These are phyloP conservation scores for Phytophthora pisi DNA, from an alignment of 352 stramenopile genomes.

Conservation along the genomic window DNA sequence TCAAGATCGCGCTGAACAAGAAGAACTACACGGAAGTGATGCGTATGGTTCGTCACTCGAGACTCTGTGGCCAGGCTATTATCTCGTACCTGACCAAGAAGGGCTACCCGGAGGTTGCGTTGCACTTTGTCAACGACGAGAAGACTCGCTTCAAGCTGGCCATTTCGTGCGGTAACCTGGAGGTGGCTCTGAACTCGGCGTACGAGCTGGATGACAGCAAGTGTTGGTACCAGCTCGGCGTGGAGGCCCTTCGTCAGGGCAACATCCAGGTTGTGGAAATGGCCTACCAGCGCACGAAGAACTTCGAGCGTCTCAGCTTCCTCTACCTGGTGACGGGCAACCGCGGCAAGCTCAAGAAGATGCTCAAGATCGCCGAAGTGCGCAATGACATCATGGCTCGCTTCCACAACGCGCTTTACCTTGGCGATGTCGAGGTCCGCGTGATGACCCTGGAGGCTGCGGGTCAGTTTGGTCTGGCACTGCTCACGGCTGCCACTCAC, in stretches of 20 bases:
- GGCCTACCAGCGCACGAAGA: slow-evolving; percentile 99
- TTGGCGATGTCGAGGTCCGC: slow-evolving; percentile 96
- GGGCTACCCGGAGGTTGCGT: slow-evolving; percentile 99
- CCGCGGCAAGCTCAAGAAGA: slow-evolving; percentile 98
- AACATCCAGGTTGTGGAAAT: slow-evolving; percentile 99
- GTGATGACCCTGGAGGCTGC: slow-evolving; percentile 96
- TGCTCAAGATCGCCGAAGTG: slow-evolving; percentile 99
- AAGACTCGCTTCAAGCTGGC: slow-evolving; percentile 98
- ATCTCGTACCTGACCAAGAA: slow-evolving; percentile 99
- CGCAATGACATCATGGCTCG: slow-evolving; percentile 98
- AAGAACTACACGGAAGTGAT: slow-evolving; percentile 99
- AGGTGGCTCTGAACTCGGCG: slow-evolving; percentile 97
- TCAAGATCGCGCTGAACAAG: slow-evolving; percentile 96
- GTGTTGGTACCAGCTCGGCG: slow-evolving; percentile 97
- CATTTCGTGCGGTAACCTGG: slow-evolving; percentile 99
- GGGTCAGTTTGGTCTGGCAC: slow-evolving; percentile 95
- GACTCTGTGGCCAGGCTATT: slow-evolving; percentile 97
- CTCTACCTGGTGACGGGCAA: slow-evolving; percentile 99
- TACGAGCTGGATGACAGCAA: slow-evolving; percentile 96
- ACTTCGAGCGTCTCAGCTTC: slow-evolving; percentile 99
- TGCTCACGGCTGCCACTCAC: slow-evolving; percentile 96
- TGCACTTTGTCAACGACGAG: slow-evolving; percentile 99
- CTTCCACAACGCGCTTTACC: slow-evolving; percentile 98
- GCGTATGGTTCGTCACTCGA: slow-evolving; percentile 97
- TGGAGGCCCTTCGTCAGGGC: slow-evolving; percentile 97